A percentile compares a stretch with the other conserved stretches of the same genome.
phyloP scores from a whole-genome alignment of 495 filamentous ascomycete species.

The Bombardia bombarda region DNA sequence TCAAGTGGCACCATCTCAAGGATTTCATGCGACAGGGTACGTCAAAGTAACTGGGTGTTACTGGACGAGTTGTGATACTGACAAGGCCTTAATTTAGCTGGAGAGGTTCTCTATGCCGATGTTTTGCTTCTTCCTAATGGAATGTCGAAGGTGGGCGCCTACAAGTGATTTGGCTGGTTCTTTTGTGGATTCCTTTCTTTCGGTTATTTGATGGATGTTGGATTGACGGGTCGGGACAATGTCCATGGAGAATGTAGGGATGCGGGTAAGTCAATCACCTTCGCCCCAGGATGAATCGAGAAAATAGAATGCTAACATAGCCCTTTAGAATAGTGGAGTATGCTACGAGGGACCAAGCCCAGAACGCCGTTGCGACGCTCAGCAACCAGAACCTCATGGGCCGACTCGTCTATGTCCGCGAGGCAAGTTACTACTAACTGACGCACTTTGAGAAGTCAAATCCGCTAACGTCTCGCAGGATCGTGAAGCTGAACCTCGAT shows the following conservation, averaged over 20 bases:
- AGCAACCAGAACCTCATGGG: conserved; percentile 99
- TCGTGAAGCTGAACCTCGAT: conserved; percentile 92
- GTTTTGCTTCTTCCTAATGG: conserved; percentile 99
- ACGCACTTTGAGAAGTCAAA: background rate
- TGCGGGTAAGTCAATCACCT: conserved; percentile 81
- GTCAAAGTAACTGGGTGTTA: no score
- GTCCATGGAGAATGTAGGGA: conserved; percentile 92
- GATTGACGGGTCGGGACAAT: conserved; percentile 99
- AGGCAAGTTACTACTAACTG: conserved; percentile 50
- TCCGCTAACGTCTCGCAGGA: conserved; percentile 47
- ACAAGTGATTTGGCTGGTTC: conserved; percentile 81
- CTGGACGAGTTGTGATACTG: no score
- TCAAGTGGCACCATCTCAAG: conserved; percentile 99
- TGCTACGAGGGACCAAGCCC: conserved; percentile 97
- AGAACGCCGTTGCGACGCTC: conserved; percentile 93
- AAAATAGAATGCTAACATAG: conserved; percentile 8
- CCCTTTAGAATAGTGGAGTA: conserved; percentile 96
- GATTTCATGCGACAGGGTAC: conserved; percentile 99
- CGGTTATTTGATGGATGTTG: conserved; percentile 84
- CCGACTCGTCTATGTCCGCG: conserved; percentile 93
- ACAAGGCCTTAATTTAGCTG: conserved; percentile 50
- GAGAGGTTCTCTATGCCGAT: conserved; percentile 99
- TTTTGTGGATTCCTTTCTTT: conserved; percentile 58
- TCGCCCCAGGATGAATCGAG: background rate
- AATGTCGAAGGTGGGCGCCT: conserved; percentile 99